Conservation (phyloP, 345 rosid genomes). For the Microthlaspi erraticum region DNA sequence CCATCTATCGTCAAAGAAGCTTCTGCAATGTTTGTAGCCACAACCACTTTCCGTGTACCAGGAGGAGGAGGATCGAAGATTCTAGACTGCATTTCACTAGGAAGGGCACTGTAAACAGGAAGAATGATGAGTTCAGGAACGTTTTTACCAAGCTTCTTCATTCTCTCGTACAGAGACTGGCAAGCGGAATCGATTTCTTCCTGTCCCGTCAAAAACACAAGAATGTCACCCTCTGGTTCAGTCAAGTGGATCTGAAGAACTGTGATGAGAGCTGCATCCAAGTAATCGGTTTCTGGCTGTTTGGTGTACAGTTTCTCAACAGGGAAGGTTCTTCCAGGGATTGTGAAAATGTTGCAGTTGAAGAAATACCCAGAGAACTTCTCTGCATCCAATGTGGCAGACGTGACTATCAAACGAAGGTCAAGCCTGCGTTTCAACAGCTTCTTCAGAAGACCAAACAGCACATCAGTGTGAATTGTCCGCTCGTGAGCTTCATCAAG, state of each 20-base stretch:
- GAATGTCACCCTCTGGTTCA: constrained; percentile 84
- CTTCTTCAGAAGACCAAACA: constrained; percentile 65
- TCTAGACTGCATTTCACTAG: too few species aligned
- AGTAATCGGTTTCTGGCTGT: constrained; percentile 78
- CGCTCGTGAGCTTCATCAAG: too few species aligned
- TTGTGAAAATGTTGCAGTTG: constrained; percentile 75
- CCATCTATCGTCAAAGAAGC: constrained; percentile 81
- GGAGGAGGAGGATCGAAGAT: constrained; percentile 55
- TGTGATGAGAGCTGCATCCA: constrained; percentile 73
- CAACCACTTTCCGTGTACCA: constrained; percentile 82
- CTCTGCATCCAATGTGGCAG: constrained; percentile 83
- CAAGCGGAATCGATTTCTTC: constrained; percentile 85
- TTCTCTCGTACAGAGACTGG: constrained; percentile 66
- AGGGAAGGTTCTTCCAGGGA: constrained; percentile 82
- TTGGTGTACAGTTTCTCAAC: constrained; percentile 76
- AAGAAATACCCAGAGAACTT: constrained; percentile 77
- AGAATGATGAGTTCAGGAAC: constrained; percentile 77
- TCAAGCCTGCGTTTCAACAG: constrained; percentile 66
- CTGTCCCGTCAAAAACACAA: constrained; percentile 79
- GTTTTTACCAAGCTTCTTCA: constrained; percentile 69
- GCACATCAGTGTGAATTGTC: too few species aligned
- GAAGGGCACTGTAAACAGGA: too few species aligned
- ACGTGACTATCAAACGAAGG: constrained; percentile 75
- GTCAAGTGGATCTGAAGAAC: constrained; percentile 79
- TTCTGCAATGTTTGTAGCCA: constrained; percentile 84